These are phyloP conservation scores for Alloteropsis semialata DNA, from an alignment of 176 grass and related monocot genomes.

Conservation along the genomic window DNA sequence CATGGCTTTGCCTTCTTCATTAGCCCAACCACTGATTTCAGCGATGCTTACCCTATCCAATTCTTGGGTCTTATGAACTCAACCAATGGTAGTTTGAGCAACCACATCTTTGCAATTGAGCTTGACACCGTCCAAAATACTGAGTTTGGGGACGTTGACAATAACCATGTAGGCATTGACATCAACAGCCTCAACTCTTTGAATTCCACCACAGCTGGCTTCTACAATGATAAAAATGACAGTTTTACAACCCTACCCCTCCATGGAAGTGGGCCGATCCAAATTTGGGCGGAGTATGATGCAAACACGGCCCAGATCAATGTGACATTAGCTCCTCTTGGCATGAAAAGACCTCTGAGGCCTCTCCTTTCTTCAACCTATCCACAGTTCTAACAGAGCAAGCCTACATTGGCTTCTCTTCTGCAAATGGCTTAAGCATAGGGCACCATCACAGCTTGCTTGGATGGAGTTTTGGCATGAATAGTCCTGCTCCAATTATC, in stretches of 20 bases:
- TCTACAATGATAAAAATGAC: neutral
- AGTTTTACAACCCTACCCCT: neutral
- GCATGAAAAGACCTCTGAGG: neutral
- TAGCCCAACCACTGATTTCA: neutral
- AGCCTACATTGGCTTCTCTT: neutral
- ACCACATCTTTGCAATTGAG: slow-evolving; percentile 1
- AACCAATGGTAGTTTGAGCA: neutral
- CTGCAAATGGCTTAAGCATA: neutral
- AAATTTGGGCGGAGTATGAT: neutral
- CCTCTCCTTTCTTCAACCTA: neutral
- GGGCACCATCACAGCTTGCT: neutral
- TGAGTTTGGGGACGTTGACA: neutral
- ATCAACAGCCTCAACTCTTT: neutral
- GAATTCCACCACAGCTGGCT: neutral
- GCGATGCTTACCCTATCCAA: neutral
- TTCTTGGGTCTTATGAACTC: neutral
- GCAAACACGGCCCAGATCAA: neutral
- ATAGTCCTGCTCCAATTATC: neutral
- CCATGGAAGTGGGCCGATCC: no score
- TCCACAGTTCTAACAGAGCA: neutral
- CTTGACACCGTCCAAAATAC: neutral
- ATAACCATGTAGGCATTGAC: neutral
- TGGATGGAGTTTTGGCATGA: slow-evolving; percentile 29
- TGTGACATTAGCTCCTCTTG: slow-evolving; percentile 1
- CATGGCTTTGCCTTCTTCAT: neutral